A percentile compares a stretch with the other conserved stretches of the same genome.
Conservation (phyloP, 768 basidiomycete genomes). For the Butyriboletus loyo region DNA sequence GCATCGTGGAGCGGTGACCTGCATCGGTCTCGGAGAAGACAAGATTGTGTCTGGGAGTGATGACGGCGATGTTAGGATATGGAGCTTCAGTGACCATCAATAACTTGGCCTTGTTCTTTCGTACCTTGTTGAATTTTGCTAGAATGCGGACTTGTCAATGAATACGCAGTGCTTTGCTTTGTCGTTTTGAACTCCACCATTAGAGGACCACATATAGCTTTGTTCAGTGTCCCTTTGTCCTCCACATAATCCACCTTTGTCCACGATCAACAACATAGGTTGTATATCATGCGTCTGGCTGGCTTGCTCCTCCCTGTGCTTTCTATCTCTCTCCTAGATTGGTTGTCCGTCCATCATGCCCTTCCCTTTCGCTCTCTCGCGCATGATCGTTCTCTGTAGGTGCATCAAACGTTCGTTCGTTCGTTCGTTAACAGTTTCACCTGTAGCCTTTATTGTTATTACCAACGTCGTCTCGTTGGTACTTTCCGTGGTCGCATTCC, state of each 20-base stretch:
- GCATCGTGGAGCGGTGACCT: conserved; percentile 92
- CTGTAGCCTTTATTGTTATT: conserved; percentile 17
- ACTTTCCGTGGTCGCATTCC: conserved; percentile 17
- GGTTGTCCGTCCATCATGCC: conserved; percentile 28
- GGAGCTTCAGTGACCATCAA: conserved; percentile 56
- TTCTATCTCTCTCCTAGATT: neutral
- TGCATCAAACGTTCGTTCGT: neutral
- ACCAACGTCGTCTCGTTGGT: conserved; percentile 11
- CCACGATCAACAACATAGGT: neutral
- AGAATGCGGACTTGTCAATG: neutral
- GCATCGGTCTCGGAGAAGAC: conserved; percentile 86
- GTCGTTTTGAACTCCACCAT: neutral
- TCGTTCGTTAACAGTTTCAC: neutral
- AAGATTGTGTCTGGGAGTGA: conserved; percentile 97
- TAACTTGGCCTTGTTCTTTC: conserved; percentile 1
- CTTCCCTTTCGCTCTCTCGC: conserved; percentile 22
- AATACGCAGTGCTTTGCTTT: neutral
- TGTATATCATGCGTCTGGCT: conserved; percentile 14
- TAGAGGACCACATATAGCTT: neutral
- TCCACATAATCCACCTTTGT: conserved; percentile 11
- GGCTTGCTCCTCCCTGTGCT: neutral
- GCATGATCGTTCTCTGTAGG: conserved; percentile 20
- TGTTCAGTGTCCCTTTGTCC: conserved; percentile 7
- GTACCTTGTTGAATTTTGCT: neutral
- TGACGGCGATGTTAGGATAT: conserved; percentile 83